These are phyloP conservation scores for Ophiostoma pallidulum DNA, from an alignment of 2,329 filamentous ascomycete species.

Conservation along the genomic window DNA sequence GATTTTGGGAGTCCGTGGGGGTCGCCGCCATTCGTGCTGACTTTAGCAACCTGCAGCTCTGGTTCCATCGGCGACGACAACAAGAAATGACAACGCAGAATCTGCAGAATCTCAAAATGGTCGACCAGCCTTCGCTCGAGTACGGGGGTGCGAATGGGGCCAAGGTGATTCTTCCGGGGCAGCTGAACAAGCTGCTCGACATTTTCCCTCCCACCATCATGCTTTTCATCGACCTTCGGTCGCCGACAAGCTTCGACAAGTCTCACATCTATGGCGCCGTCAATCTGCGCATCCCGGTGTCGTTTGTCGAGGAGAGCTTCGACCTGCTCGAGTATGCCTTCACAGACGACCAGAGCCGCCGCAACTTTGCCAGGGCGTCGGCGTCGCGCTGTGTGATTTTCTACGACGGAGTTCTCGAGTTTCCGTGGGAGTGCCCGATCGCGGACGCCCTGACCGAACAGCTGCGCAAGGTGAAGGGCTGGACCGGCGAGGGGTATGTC, in stretches of 20 bases:
- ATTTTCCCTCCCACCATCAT: constrained; percentile 37
- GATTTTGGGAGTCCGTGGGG: neutral
- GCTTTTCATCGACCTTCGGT: constrained; percentile 42
- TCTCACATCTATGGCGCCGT: constrained; percentile 44
- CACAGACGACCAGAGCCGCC: constrained; percentile 37
- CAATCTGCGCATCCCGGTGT: constrained; percentile 41
- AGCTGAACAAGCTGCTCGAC: constrained; percentile 41
- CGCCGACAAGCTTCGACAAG: constrained; percentile 35
- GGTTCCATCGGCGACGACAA: constrained; percentile 46
- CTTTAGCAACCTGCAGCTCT: constrained; percentile 20
- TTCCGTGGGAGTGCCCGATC: constrained; percentile 40
- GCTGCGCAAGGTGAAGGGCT: constrained; percentile 34
- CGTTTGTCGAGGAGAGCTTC: constrained; percentile 37
- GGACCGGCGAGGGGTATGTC: constrained; percentile 43
- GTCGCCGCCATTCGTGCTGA: neutral
- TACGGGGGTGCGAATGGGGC: constrained; percentile 21
- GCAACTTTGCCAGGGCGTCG: constrained; percentile 37
- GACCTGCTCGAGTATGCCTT: constrained; percentile 44
- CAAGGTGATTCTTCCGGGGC: constrained; percentile 42
- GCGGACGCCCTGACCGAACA: constrained; percentile 37
- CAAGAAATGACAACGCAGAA: constrained; percentile 36
- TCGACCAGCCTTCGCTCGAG: constrained; percentile 23
- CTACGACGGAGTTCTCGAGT: constrained; percentile 42
- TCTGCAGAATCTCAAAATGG: constrained; percentile 35
- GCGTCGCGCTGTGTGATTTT: constrained; percentile 41